Conservation (phyloP, 148 eudicot species). For the Fallopia convolvulus region DNA sequence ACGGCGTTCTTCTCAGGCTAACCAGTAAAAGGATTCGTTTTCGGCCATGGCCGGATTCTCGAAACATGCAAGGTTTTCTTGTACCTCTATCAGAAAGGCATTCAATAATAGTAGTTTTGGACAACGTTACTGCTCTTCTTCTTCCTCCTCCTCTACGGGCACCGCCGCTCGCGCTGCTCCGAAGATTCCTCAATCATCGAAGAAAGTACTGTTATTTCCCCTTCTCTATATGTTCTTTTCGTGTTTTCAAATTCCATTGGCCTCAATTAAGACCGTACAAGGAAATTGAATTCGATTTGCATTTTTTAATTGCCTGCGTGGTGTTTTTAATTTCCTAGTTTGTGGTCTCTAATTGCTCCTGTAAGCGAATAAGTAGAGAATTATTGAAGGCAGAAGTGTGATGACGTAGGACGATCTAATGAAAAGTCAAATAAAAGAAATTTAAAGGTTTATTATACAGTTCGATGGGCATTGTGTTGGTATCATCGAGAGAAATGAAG, state of each 20-base stretch:
- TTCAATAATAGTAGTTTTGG: not conserved
- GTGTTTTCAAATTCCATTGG: not conserved
- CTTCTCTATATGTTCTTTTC: not conserved
- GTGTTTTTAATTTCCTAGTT: not conserved
- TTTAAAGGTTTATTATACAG: not conserved
- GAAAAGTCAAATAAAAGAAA: not conserved
- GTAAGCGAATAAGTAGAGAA: not conserved
- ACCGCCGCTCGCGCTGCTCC: slow-evolving; percentile 1
- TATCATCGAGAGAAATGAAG: not conserved
- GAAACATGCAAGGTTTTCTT: not conserved
- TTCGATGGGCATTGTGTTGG: not conserved
- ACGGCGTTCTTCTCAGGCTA: slow-evolving; percentile 1
- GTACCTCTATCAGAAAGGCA: not conserved
- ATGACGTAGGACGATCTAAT: not conserved
- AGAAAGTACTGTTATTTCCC: not conserved
- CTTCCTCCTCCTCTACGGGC: slow-evolving; percentile 7
- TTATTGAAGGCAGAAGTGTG: not conserved
- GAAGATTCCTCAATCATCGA: slow-evolving; percentile 14
- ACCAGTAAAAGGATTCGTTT: not conserved
- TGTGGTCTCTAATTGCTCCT: not conserved
- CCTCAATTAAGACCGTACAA: not conserved
- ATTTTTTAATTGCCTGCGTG: not conserved
- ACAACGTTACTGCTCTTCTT: not conserved
- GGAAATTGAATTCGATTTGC: not conserved
- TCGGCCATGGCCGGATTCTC: slow-evolving; percentile 12